Evolutionary conservation across 2,329 filamentous ascomycete genomes (phyloP).

Genomic region (Talaromyces islandicus): DNA sequence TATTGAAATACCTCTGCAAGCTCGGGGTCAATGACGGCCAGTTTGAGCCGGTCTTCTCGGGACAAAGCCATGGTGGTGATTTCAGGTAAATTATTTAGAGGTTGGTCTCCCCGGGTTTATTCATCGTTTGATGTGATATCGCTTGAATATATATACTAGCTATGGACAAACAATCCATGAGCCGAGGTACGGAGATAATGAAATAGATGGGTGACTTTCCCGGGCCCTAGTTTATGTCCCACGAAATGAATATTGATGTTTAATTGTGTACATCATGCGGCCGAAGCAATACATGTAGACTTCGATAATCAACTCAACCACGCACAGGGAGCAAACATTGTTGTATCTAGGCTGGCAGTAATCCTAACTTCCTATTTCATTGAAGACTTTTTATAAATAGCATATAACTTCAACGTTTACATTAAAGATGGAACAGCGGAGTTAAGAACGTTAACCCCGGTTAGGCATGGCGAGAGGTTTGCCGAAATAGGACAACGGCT

Average conservation of each 20-base stretch:
- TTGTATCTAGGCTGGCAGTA: background rate
- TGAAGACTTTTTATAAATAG: background rate
- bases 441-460: background rate
- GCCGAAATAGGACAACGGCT: background rate
- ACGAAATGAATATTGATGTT: background rate
- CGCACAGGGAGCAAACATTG: background rate
- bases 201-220: background rate
- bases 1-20: conserved; percentile 17
- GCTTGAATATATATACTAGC: background rate
- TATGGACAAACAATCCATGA: background rate
- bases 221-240: background rate
- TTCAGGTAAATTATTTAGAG: background rate
- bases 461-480: background rate
- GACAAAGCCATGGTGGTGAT: conserved; percentile 1
- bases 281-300: background rate
- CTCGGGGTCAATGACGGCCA: conserved; percentile 24
- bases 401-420: background rate
- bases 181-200: background rate
- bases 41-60: conserved; percentile 18
- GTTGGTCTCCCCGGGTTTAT: background rate
- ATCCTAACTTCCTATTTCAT: background rate
- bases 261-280: background rate
- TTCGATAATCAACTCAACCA: background rate
- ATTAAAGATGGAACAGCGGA: background rate
- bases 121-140: background rate